A percentile compares a stretch with the other conserved stretches of the same genome.
Conservation (phyloP, 371 early-diverging fungal species). For the Furculomyces boomerangus region DNA sequence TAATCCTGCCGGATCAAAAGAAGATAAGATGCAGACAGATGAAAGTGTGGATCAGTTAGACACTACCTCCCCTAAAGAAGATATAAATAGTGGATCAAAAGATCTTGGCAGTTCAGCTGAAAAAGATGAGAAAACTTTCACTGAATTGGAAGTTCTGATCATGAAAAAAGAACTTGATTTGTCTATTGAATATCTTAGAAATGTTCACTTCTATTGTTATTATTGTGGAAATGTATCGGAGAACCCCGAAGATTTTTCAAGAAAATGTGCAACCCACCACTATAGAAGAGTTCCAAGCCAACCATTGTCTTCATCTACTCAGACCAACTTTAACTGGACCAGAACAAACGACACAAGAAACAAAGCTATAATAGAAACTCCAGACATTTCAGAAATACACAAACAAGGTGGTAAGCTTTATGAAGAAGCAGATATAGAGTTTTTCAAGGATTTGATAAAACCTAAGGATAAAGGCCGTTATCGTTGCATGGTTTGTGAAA, state of each 20-base stretch:
- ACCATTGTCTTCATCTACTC: constrained; percentile 22
- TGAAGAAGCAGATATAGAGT: constrained; percentile 36
- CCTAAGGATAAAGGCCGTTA: constrained; percentile 43
- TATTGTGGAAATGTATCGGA: constrained; percentile 74
- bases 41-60: not conserved
- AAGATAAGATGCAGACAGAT: constrained; percentile 3
- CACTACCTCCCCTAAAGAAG: too few species aligned
- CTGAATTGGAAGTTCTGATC: constrained; percentile 8
- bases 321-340: constrained; percentile 10
- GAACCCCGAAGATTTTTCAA: constrained; percentile 58
- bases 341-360: constrained; percentile 39
- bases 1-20: constrained; percentile 2
- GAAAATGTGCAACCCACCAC: constrained; percentile 55
- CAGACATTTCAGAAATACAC: constrained; percentile 36
- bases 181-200: constrained; percentile 61
- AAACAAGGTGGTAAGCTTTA: constrained; percentile 49
- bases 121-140: not conserved
- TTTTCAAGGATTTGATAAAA: constrained; percentile 17
- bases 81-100: not conserved
- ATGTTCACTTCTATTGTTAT: constrained; percentile 87
- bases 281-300: constrained; percentile 26
- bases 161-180: constrained; percentile 57
- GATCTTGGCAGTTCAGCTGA: not conserved
- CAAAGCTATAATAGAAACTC: constrained; percentile 39
- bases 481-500: constrained; percentile 76